Evolutionary conservation across 768 basidiomycete species (phyloP), one percentile per base, ranked within the genome.

Genomic region (Tylopilus balloui): DNA sequence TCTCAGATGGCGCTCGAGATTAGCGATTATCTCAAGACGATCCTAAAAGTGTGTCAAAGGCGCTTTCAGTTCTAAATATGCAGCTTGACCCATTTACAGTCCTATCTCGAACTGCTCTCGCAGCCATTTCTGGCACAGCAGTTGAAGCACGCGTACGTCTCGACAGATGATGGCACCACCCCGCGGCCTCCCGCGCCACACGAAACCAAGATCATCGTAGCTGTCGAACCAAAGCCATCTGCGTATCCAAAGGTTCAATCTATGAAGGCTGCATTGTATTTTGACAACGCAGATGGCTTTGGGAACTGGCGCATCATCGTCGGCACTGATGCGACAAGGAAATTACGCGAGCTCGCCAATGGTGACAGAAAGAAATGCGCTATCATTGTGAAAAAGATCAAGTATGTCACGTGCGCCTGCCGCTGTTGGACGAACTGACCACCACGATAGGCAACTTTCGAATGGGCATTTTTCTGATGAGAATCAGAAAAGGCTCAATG

Each of bases 321-420:
- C 6, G 76, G 78, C 7, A 73, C 70, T 0, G 67, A 73, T 17
- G 82, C 80, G 0, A 72, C 76, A 43, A 64, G 64, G 14, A 72
- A 79, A 50, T 60, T 86, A 3, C 73, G 78, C 6, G 73, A 78
- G 32, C 57, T 73, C 13, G 73, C 72, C 0, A 70, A 71, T 42
- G 71, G 70, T 21, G 75, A 82, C 51, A 55, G 40, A 15, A 75
- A 75, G 34, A 66, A 66, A 31, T 83, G 83, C 54, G 58, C 56
- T 13, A 80, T 82, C 37, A 73, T 81, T 23, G 57, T 84, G 32
- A 86, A 84, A 66, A 88, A 87, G 61, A 84, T 88, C 59, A 79
- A 73, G 86, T 83, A 42, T 23, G 73, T 58, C 3, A 6, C 12
- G 9, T 34, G 8, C 4, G 28, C 31, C 45, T 44, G 8, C 6